Conservation (phyloP, 176 grass and related monocot genomes). For the Echinochloa phyllopogon region DNA sequence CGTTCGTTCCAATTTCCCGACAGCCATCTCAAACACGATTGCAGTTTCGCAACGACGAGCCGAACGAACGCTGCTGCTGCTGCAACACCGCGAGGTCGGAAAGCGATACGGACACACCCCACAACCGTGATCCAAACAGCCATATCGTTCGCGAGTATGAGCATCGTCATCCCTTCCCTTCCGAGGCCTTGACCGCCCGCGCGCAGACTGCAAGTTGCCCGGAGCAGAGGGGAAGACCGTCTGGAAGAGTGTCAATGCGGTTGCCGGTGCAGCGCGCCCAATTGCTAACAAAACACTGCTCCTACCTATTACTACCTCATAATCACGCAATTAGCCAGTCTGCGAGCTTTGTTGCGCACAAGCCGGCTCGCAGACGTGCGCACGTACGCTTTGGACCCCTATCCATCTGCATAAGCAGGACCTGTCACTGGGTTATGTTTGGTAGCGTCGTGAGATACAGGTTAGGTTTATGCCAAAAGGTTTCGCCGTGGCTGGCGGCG, state of each 20-base stretch:
- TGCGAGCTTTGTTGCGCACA: background rate
- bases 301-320: background rate
- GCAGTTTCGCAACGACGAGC: slow-evolving; percentile 18
- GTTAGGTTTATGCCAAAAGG: slow-evolving; percentile 14
- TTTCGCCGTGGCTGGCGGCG: background rate
- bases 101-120: background rate
- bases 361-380: background rate
- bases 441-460: background rate
- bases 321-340: background rate
- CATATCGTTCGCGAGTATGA: background rate
- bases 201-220: background rate
- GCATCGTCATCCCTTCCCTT: background rate
- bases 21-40: background rate
- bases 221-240: slow-evolving; percentile 1
- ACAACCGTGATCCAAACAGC: background rate
- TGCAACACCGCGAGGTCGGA: background rate
- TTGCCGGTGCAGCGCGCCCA: background rate
- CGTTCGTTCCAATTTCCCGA: background rate
- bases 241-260: background rate
- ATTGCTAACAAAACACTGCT: background rate
- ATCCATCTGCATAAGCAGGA: background rate
- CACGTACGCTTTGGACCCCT: background rate
- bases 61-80: too few species aligned
- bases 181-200: background rate
- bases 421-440: background rate